Base-by-base conservation (phyloP, 176 grass and related monocot genomes). In the Raddia guianensis region DNA sequence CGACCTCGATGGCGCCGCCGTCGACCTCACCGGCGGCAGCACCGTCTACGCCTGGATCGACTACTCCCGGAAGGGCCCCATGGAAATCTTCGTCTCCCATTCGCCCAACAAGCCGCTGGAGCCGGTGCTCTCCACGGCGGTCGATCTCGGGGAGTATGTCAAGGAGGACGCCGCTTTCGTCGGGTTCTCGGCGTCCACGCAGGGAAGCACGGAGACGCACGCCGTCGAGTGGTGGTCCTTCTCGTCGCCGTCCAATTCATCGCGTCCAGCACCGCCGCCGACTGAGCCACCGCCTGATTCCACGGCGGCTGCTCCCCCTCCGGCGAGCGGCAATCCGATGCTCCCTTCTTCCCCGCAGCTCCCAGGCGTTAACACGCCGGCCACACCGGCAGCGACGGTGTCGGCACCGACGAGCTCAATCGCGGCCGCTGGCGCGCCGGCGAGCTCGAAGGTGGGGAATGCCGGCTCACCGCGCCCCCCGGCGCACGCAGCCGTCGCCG, bases 221-320 rank as follows among this genome's bases (percentile, higher is more conserved):
- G 90, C 79, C 27, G 57, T 99, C 72, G 91, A 99, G 77, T 93
- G 97, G 97, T 99, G 97, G 97, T 87, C 64, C 89, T 99, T 99
- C 87, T 96, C 90, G 3, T 89, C 88, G 9, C 21, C 50, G 7
- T 15, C 68, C 1, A 15, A 62, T 9, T 27, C 83, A 12, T 40
- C 68, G 37, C 55, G 37, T 34, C 18, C 58, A 20, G 16, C 83
- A 2, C 49, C 83, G n/a, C 51, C 84, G 54, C 78, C 65, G 5
- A 40, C 37, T 40, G 71, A 53, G 40, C 12, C 74, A 55, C 12
- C 74, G 12, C 37, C 77, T 8, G 58, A 18, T 33, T 20, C 70
- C 21, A 43, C 71, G 6, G 16, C 13, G 6, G 9, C 13, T 15
- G 46, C 16, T 57, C 52, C 72, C 1, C 68, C 81, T 45, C 72